Base-by-base conservation (phyloP, 768 basidiomycete species). In the Strobilomyces echinocephalus region DNA sequence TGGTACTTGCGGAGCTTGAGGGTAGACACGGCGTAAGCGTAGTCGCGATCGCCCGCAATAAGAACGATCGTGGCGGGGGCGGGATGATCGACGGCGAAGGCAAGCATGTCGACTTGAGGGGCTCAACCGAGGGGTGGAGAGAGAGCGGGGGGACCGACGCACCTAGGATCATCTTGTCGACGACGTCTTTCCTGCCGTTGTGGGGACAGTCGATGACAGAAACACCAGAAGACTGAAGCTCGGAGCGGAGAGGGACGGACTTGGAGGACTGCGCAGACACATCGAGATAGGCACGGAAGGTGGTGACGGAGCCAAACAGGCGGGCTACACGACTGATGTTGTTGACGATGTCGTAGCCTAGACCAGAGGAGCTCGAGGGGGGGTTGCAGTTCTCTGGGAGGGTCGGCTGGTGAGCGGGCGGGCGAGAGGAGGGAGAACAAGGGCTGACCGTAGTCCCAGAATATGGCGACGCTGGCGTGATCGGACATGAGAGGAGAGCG, bases 41-140 rank as follows among this genome's bases (percentile, higher is more conserved):
- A 81, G 63, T 87, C 85, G 39, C 83, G 75, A 66, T 88, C 84
- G 16, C 80, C 83, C 0, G 85, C 77, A 59, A 88, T 82, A 35
- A 88, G 71, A 41, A 87, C 67, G 58, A 85, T 69, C 15, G 83
- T 84, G 26, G 77, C 62, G 53, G 79, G 77, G 3, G 76, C 53
- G 4, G 76, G 69, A 57, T 79, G 77, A 68, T 87, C 85, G 60
- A 84, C 77, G n/a, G 81, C 84, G 63, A 81, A 79, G 8, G 79
- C 73, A 52, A 88, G 69, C 75, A 88, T 81, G 60, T 88, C 87
- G 44, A 83, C 86, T 86, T 63, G 9, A 26, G 20, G 41, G 44
- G 38, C 36, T 58, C 21, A 56, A 53, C 24, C 42, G 39, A 34
- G 21, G 15, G 46, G 42, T 4, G 20, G 35, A 49, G 20, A 39